Evolutionary conservation across 352 stramenopile genomes (phyloP).

Genomic region (Globisporangium middletonii): DNA sequence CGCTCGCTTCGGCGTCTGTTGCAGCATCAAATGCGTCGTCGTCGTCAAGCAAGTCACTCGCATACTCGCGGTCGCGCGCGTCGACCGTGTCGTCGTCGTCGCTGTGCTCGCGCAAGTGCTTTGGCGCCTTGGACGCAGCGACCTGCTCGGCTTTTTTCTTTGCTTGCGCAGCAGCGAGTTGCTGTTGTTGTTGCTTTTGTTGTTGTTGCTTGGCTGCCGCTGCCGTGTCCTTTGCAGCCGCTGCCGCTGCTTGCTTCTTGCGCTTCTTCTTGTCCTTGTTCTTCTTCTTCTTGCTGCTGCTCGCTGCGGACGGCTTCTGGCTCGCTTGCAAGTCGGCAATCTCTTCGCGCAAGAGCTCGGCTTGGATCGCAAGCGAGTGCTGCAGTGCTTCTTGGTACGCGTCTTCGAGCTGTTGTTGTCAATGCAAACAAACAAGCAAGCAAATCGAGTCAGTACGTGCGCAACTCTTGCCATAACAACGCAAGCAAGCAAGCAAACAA

Average conservation of each 20-base stretch:
- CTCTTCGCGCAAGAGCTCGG: slow-evolving; percentile 66
- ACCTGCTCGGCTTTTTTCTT: slow-evolving; percentile 8
- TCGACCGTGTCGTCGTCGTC: slow-evolving; percentile 4
- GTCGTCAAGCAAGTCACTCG: slow-evolving; percentile 2
- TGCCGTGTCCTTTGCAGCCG: slow-evolving; percentile 16
- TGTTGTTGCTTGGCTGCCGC: slow-evolving; percentile 12
- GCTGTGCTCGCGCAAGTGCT: slow-evolving; percentile 4
- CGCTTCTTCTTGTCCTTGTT: slow-evolving; percentile 73
- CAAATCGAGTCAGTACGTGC: background rate
- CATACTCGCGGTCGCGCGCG: slow-evolving; percentile 1
- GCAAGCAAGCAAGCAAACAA: background rate
- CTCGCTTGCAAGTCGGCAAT: slow-evolving; percentile 60
- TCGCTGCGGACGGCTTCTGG: slow-evolving; percentile 40
- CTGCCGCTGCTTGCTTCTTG: slow-evolving; percentile 29
- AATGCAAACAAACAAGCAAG: slow-evolving; percentile 8
- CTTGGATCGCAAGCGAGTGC: slow-evolving; percentile 67
- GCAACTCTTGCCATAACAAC: background rate
- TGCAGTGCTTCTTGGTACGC: slow-evolving; percentile 74
- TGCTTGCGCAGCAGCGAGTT: background rate
- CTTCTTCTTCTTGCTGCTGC: slow-evolving; percentile 71
- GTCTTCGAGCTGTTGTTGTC: slow-evolving; percentile 41
- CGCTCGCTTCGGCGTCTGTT: slow-evolving; percentile 4
- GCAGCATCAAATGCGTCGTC: slow-evolving; percentile 15
- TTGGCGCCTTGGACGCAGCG: slow-evolving; percentile 1
- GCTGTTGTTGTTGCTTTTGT: slow-evolving; percentile 3